Conservation (phyloP, 1,139 yeast genomes). For the Suhomyces ambrosiae region DNA sequence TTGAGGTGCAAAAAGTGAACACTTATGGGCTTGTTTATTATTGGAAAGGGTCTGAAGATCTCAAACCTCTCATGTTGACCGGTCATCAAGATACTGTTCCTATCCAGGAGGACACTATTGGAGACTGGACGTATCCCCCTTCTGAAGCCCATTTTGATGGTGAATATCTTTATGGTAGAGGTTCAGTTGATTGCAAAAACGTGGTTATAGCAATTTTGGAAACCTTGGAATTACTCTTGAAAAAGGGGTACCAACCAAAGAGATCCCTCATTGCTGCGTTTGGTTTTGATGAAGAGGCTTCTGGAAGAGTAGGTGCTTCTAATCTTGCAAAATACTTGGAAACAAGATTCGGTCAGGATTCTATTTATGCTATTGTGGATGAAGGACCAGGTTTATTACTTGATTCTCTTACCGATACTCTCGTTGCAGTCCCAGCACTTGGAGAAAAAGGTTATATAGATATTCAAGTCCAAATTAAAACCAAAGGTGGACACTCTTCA, state of each 20-base stretch:
- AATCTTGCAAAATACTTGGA: conserved; percentile 43
- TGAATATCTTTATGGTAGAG: conserved; percentile 59
- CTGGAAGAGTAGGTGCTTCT: conserved; percentile 61
- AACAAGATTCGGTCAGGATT: conserved; percentile 55
- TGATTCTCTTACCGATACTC: conserved; percentile 31
- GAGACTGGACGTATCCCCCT: conserved; percentile 70
- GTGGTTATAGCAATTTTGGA: conserved; percentile 59
- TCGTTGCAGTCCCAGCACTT: conserved; percentile 48
- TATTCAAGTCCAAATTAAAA: conserved; percentile 45
- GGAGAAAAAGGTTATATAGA: conserved; percentile 71
- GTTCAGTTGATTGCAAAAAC: conserved; percentile 65
- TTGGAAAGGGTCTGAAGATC: conserved; percentile 60
- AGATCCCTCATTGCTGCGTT: conserved; percentile 61
- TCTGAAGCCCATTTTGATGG: conserved; percentile 63
- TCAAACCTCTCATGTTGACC: conserved; percentile 68
- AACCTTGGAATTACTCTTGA: conserved; percentile 52
- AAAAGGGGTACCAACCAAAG: conserved; percentile 50
- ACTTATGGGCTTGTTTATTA: conserved; percentile 66
- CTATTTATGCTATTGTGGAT: conserved; percentile 60
- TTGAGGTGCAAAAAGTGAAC: conserved; percentile 60
- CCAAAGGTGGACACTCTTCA: conserved; percentile 76
- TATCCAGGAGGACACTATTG: conserved; percentile 58
- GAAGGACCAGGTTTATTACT: conserved; percentile 56
- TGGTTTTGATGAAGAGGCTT: conserved; percentile 75
- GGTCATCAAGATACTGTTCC: conserved; percentile 90